Conservation (phyloP, 2,329 filamentous ascomycete genomes). For the Teratosphaeria viscida region DNA sequence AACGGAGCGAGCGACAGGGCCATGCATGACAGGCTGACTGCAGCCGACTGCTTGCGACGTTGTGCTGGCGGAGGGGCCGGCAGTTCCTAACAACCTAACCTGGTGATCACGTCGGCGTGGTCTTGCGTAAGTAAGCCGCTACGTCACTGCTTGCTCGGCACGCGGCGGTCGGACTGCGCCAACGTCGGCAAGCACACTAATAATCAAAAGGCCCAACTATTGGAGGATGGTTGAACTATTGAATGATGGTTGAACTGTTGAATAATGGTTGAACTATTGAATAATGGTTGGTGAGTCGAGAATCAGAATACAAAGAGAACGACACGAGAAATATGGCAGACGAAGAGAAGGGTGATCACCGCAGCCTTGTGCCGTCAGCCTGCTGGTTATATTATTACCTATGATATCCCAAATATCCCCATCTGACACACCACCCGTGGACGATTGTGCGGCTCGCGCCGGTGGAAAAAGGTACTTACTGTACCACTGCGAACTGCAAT, state of each 20-base stretch:
- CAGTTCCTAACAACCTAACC: background rate
- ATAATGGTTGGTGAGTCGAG: too few relatives aligned
- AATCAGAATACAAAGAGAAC: too few relatives aligned
- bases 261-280: too few relatives aligned
- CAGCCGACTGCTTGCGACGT: background rate
- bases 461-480: background rate
- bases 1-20: background rate
- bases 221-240: too few relatives aligned
- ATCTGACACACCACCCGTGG: background rate
- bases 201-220: too few relatives aligned
- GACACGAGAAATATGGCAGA: too few relatives aligned
- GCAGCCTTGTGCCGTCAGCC: background rate
- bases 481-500: background rate
- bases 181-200: background rate
- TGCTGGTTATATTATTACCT: background rate
- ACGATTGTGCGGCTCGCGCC: background rate
- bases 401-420: background rate
- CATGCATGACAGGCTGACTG: background rate
- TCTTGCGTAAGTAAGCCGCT: background rate
- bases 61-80: background rate
- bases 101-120: background rate
- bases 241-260: too few relatives aligned
- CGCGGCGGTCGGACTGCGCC: background rate
- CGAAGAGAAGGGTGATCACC: background rate
- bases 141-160: background rate